Conservation (phyloP, 108 stramenopile genomes). For the Schizochytrium sp. region DNA sequence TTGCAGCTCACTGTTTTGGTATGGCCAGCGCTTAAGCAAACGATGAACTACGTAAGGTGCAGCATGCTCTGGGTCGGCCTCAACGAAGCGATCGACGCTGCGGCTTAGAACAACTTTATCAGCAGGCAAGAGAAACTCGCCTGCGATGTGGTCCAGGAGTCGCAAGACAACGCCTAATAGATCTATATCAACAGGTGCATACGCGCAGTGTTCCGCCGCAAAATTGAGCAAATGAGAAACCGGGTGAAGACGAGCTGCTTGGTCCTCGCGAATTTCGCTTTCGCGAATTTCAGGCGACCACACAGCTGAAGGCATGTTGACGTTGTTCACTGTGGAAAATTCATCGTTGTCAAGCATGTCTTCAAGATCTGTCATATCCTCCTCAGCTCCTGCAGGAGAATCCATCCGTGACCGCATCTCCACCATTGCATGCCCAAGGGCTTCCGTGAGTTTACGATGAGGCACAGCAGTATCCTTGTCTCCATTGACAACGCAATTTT, state of each 20-base stretch:
- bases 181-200: slow-evolving; percentile 1
- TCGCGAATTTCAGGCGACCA: slow-evolving; percentile 11
- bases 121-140: background rate
- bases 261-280: slow-evolving; percentile 23
- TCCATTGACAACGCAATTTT: background rate
- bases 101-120: slow-evolving; percentile 29
- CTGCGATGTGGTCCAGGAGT: slow-evolving; percentile 30
- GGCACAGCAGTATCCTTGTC: background rate
- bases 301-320: background rate
- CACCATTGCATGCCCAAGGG: slow-evolving; percentile 34
- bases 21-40: slow-evolving; percentile 54
- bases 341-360: background rate
- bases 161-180: background rate
- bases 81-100: slow-evolving; percentile 40
- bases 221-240: slow-evolving; percentile 39
- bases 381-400: background rate
- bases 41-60: background rate
- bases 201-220: slow-evolving; percentile 23
- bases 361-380: background rate
- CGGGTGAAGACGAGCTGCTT: background rate
- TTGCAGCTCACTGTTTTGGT: slow-evolving; percentile 44
- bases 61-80: slow-evolving; percentile 1
- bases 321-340: background rate
- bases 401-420: slow-evolving; percentile 15
- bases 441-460: background rate